phyloP scores from a whole-genome alignment of 768 basidiomycete species.

The Podaxis pistillaris region DNA sequence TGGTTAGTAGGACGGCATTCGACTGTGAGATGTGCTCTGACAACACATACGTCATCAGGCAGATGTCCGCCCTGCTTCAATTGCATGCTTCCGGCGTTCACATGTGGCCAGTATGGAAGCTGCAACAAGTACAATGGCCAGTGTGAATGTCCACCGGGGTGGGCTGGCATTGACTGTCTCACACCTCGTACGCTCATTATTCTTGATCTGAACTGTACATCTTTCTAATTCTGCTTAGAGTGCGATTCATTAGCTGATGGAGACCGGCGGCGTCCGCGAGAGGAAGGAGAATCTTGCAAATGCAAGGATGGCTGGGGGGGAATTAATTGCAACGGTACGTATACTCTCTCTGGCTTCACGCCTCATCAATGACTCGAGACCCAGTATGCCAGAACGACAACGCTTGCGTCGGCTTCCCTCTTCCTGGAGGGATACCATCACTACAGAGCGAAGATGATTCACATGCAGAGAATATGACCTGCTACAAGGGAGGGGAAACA shows the following conservation, averaged over 20 bases:
- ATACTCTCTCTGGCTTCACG: not conserved
- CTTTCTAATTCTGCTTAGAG: constrained; percentile 45
- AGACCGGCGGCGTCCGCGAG: constrained; percentile 76
- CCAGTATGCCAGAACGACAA: constrained; percentile 84
- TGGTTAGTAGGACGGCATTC: not conserved
- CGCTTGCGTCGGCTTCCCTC: constrained; percentile 78
- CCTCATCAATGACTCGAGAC: constrained; percentile 1
- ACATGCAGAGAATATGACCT: constrained; percentile 63
- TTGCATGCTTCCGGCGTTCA: constrained; percentile 88
- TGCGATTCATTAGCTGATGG: constrained; percentile 95
- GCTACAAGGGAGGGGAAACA: constrained; percentile 90
- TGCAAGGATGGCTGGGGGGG: constrained; percentile 96
- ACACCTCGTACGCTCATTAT: constrained; percentile 68
- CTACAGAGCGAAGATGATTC: constrained; percentile 10
- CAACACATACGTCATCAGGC: constrained; percentile 28
- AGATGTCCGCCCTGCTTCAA: constrained; percentile 93
- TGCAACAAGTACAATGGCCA: constrained; percentile 94
- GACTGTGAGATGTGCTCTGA: not conserved
- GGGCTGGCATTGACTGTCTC: constrained; percentile 95
- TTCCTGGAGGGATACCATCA: constrained; percentile 32
- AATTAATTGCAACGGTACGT: constrained; percentile 93
- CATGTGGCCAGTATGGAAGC: constrained; percentile 87
- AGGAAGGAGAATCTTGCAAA: constrained; percentile 72
- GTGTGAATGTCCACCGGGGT: constrained; percentile 96
- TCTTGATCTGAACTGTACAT: not conserved